Evolutionary conservation across 306 rosid genomes (phyloP).

Genomic region (Cicer judaicum): DNA sequence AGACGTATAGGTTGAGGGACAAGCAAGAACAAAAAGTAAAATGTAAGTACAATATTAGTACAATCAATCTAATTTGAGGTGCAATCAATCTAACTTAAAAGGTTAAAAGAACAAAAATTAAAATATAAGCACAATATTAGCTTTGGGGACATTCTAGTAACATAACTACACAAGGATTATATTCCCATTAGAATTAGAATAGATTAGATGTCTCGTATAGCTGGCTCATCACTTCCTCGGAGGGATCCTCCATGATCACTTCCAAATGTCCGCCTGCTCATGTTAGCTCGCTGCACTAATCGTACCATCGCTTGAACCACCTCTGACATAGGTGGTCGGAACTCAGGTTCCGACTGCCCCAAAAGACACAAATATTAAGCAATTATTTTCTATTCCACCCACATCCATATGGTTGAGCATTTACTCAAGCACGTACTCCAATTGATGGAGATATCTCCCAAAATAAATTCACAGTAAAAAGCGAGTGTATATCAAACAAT

Average conservation of each 20-base stretch:
- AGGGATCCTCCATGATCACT: conserved; percentile 77
- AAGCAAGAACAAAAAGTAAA: neutral
- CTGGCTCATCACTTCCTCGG: conserved; percentile 59
- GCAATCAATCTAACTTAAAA: too few relatives aligned
- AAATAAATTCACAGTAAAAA: neutral
- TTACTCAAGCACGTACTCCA: neutral
- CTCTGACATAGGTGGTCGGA: conserved; percentile 99
- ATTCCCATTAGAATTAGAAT: neutral
- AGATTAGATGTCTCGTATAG: conserved; percentile 51
- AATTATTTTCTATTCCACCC: conserved; percentile 8
- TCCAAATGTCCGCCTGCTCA: conserved; percentile 96
- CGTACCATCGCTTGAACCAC: conserved; percentile 92
- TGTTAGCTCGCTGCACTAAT: conserved; percentile 92
- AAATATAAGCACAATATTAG: conserved; percentile 32
- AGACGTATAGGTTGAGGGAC: conserved; percentile 10
- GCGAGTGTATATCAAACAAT: conserved; percentile 28
- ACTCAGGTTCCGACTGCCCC: conserved; percentile 94
- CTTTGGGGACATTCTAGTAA: conserved; percentile 11
- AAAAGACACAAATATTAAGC: conserved; percentile 4
- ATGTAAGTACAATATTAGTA: conserved; percentile 32
- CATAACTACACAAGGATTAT: conserved; percentile 2
- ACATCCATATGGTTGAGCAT: neutral
- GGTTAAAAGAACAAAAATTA: too few relatives aligned
- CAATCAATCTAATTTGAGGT: too few relatives aligned
- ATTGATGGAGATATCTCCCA: neutral